phyloP scores from a whole-genome alignment of 441 rosid genomes.

The Adansonia grandidieri region DNA sequence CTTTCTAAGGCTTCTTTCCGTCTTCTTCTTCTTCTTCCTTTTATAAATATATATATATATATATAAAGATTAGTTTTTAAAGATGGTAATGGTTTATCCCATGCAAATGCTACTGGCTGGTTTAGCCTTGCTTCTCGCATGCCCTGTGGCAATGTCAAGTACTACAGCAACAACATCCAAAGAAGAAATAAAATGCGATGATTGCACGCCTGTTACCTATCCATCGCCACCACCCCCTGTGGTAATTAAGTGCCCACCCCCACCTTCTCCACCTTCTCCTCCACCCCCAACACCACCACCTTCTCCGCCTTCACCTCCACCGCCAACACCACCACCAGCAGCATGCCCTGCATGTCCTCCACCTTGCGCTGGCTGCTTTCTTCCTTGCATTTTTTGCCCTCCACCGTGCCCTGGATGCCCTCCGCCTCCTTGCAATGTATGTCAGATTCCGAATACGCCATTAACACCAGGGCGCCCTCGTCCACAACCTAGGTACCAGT shows the following conservation, averaged over 20 bases:
- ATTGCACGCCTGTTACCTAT: not conserved
- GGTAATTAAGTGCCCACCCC: constrained; percentile 9
- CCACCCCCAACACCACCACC: not conserved
- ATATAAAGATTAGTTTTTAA: not conserved
- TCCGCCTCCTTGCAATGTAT: not conserved
- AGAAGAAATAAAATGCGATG: constrained; percentile 12
- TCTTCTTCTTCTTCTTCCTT: not conserved
- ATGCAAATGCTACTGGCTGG: not conserved
- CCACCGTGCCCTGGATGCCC: not conserved
- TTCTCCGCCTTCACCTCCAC: not conserved
- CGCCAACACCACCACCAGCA: constrained; percentile 6
- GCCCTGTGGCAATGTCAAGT: not conserved
- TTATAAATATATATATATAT: no score
- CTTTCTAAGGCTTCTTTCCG: not conserved
- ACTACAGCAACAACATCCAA: constrained; percentile 7
- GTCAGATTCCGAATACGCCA: constrained; percentile 1
- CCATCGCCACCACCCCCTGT: constrained; percentile 10
- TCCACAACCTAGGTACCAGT: not conserved
- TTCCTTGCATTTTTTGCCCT: not conserved
- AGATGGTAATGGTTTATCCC: constrained; percentile 3
- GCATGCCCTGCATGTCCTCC: not conserved
- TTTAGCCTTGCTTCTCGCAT: not conserved
- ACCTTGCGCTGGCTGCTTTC: not conserved
- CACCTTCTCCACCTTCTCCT: not conserved
- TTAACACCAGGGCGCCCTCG: not conserved